Evolutionary conservation across 2,329 filamentous ascomycete species (phyloP).

Genomic region (Metarhizium anisopliae): DNA sequence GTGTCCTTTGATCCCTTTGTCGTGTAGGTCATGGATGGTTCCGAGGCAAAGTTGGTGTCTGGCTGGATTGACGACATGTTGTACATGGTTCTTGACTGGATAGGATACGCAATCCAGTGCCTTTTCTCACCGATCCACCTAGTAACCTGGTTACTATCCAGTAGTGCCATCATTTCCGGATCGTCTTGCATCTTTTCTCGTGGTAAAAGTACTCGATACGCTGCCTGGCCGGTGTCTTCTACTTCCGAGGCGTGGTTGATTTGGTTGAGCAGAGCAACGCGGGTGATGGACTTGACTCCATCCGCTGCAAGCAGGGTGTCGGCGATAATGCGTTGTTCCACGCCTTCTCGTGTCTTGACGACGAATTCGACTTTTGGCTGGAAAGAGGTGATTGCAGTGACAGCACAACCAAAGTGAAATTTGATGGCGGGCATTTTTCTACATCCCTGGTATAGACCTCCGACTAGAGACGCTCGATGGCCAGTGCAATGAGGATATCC

Average conservation of each 20-base stretch:
- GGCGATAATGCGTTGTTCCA: conserved; percentile 43
- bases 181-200: conserved; percentile 58
- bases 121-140: conserved; percentile 69
- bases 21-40: conserved; percentile 52
- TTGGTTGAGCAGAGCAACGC: conserved; percentile 23
- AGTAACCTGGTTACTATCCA: conserved; percentile 58
- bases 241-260: conserved; percentile 48
- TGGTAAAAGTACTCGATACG: conserved; percentile 70
- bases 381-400: conserved; percentile 16
- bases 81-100: conserved; percentile 56
- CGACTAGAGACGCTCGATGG: conserved; percentile 64
- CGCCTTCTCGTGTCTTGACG: conserved; percentile 45
- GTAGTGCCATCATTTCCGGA: conserved; percentile 57
- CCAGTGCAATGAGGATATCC: conserved; percentile 73
- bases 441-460: conserved; percentile 63
- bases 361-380: conserved; percentile 33
- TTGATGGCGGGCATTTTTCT: conserved; percentile 50
- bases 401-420: conserved; percentile 57
- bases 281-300: conserved; percentile 44
- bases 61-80: conserved; percentile 56
- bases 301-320: conserved; percentile 40
- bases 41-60: conserved; percentile 49
- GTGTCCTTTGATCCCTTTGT: conserved; percentile 50
- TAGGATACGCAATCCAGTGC: conserved; percentile 72
- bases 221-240: conserved; percentile 64